Base-by-base conservation (phyloP, 352 stramenopile genomes). In the Globisporangium canariense region DNA sequence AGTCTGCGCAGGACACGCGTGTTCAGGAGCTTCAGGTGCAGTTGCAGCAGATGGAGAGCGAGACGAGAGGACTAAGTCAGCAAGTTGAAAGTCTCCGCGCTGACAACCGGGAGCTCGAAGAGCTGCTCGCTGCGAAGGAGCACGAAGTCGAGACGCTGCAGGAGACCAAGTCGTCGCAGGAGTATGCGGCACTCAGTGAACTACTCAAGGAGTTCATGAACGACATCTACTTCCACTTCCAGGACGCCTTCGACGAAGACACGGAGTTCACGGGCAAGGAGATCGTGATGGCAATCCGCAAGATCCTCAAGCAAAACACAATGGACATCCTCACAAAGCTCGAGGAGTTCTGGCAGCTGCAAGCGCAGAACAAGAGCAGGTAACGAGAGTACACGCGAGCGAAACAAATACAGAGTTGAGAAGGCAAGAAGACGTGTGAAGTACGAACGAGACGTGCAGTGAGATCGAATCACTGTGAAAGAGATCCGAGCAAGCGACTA, bases 131-230 rank as follows among this genome's bases (percentile, higher is more conserved):
- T 0, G 66, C 71, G 7, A 83, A 84, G 55, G 72, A 88, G 22
- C 67, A 86, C 7, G 75, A 85, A 50, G 78, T 90, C 54, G 68
- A 56, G 16, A 58, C 80, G 46, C 45, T 87, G 38, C 77, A 78
- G 45, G 66, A 79, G 11, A 64, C 64, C 34, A 83, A 78, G 65
- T 78, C 74, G 20, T 66, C 83, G 53, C 76, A 84, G 36, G 81
- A 89, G 58, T 81, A 82, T 50, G 73, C 75, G 11, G 78, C 78
- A 41, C 60, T 89, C 53, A 89, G 76, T 56, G 81, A 89, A 53
- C 60, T 91, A 28, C 77, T 93, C 47, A 93, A 93, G 67, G 85
- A 90, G 66, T 86, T 90, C 64, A 93, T 93, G 85, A 92, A 93
- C 81, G 85, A 91, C 68, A 87, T 93, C 60, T 93, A 93, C 72